Conservation (phyloP, 768 basidiomycete species). For the Amanita rimosa region DNA sequence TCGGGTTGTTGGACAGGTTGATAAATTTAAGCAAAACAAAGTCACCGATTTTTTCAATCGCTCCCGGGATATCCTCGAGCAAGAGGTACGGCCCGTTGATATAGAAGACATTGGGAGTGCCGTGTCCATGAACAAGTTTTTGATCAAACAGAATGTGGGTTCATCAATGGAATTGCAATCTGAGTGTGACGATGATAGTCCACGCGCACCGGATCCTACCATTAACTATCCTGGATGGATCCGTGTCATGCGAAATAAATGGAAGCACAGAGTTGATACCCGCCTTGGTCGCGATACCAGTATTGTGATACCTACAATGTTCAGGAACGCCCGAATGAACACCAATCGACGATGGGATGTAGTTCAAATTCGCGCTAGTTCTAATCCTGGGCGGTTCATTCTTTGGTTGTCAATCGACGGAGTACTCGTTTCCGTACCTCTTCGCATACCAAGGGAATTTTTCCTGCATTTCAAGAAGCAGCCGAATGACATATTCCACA, state of each 20-base stretch:
- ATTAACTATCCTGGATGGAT: slow-evolving; percentile 70
- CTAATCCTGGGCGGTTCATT: slow-evolving; percentile 69
- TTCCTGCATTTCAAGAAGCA: slow-evolving; percentile 81
- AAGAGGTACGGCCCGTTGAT: slow-evolving; percentile 17
- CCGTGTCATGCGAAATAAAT: slow-evolving; percentile 61
- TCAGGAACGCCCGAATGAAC: slow-evolving; percentile 47
- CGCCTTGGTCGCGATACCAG: slow-evolving; percentile 28
- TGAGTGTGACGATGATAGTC: slow-evolving; percentile 26
- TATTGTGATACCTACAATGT: slow-evolving; percentile 58
- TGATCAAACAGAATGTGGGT: slow-evolving; percentile 31
- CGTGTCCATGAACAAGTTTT: not conserved
- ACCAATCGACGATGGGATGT: slow-evolving; percentile 81
- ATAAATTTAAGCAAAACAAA: slow-evolving; percentile 98
- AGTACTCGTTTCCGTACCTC: slow-evolving; percentile 65
- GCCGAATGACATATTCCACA: slow-evolving; percentile 53
- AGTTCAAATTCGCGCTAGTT: slow-evolving; percentile 76
- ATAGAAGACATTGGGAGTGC: slow-evolving; percentile 55
- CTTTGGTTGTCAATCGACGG: slow-evolving; percentile 83
- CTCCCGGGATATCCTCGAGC: slow-evolving; percentile 19
- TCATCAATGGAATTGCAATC: slow-evolving; percentile 39
- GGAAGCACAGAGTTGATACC: slow-evolving; percentile 52
- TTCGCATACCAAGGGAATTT: slow-evolving; percentile 86
- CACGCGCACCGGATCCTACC: slow-evolving; percentile 50
- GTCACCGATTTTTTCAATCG: slow-evolving; percentile 86
- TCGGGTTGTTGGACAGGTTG: slow-evolving; percentile 77